Percentiles rank a stretch among this genome's conserved stretches.
Evolutionary conservation across 306 rosid genomes (phyloP).

Genomic region (Trifolium subterraneum): DNA sequence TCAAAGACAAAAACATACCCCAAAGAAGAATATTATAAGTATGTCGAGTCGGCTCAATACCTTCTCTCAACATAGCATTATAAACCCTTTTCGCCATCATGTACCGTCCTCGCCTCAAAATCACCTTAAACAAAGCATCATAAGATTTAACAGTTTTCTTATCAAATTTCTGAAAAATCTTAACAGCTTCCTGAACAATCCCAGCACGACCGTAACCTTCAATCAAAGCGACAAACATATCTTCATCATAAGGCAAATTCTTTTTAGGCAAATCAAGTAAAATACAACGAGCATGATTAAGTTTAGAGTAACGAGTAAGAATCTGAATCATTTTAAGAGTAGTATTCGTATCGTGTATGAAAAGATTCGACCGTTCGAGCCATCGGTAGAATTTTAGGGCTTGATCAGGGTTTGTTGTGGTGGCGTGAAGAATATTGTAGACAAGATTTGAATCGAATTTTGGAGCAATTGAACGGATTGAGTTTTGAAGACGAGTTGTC

Average conservation of each 20-base stretch:
- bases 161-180: conserved; percentile 68
- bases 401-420: conserved; percentile 60
- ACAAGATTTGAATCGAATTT: conserved; percentile 70
- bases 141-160: conserved; percentile 60
- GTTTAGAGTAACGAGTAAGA: conserved; percentile 69
- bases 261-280: conserved; percentile 65
- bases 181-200: conserved; percentile 91
- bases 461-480: conserved; percentile 71
- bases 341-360: conserved; percentile 68
- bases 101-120: conserved; percentile 73
- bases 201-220: conserved; percentile 80
- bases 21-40: conserved; percentile 78
- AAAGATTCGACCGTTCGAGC: conserved; percentile 79
- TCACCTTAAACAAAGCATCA: conserved; percentile 78
- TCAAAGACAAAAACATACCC: conserved; percentile 86
- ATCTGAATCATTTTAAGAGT: conserved; percentile 82
- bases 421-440: conserved; percentile 76
- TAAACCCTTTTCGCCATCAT: conserved; percentile 93
- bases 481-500: conserved; percentile 88
- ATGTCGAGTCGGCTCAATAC: conserved; percentile 79
- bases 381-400: conserved; percentile 89
- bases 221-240: conserved; percentile 67
- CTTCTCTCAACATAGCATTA: conserved; percentile 80
- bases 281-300: conserved; percentile 87
- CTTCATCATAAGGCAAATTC: conserved; percentile 65